These are phyloP conservation scores for Cladophialophora immunda DNA, from an alignment of 2,329 filamentous ascomycete species.

Conservation along the genomic window DNA sequence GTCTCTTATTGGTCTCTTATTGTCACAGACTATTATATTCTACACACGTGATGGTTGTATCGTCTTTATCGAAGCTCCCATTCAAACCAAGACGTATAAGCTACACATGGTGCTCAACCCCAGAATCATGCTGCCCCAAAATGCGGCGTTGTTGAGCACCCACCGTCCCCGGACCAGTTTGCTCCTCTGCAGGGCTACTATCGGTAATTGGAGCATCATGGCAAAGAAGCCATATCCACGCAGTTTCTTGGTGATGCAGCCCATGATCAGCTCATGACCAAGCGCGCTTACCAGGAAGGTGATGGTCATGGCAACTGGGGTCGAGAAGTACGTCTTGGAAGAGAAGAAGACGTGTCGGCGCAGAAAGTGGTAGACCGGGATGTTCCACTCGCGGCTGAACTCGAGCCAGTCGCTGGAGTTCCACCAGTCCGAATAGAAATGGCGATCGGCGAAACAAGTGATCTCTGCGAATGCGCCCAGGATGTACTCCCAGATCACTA, in stretches of 20 bases:
- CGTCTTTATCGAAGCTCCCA: not conserved
- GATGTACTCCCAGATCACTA: slow-evolving; percentile 98
- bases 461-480: slow-evolving; percentile 95
- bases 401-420: slow-evolving; percentile 75
- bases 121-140: slow-evolving; percentile 91
- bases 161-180: slow-evolving; percentile 76
- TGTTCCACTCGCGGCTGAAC: slow-evolving; percentile 95
- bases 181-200: slow-evolving; percentile 88
- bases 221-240: slow-evolving; percentile 91
- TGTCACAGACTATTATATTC: slow-evolving; percentile 7
- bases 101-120: slow-evolving; percentile 77
- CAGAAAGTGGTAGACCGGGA: slow-evolving; percentile 96
- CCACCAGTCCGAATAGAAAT: slow-evolving; percentile 86
- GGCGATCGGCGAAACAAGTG: slow-evolving; percentile 88
- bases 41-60: not conserved
- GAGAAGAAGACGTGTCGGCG: slow-evolving; percentile 93
- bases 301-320: slow-evolving; percentile 79
- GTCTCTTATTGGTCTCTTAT: not conserved
- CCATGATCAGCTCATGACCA: slow-evolving; percentile 95
- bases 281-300: slow-evolving; percentile 91
- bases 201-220: slow-evolving; percentile 96
- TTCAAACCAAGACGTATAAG: slow-evolving; percentile 65
- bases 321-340: slow-evolving; percentile 77
- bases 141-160: slow-evolving; percentile 86
- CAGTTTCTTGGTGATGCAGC: slow-evolving; percentile 96